phyloP scores from a whole-genome alignment of 2,329 filamentous ascomycete species.

The Colletotrichum kahawae region DNA sequence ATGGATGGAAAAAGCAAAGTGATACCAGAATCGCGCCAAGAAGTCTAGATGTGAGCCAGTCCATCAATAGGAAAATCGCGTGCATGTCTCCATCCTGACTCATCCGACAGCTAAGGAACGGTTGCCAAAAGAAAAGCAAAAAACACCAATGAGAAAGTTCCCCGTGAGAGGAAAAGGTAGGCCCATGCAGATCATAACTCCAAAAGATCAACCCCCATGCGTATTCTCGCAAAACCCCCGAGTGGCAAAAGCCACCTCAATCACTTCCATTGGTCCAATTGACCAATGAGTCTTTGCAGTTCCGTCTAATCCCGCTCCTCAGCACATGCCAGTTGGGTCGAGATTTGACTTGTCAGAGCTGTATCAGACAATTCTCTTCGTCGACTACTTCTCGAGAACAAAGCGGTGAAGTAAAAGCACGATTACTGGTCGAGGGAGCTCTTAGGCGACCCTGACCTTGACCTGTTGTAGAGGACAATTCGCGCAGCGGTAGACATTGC shows the following conservation, averaged over 20 bases:
- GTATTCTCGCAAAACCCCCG: neutral
- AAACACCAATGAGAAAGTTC: neutral
- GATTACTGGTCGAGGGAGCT: neutral
- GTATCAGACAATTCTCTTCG: neutral
- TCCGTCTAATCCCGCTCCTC: neutral
- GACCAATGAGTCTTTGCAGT: neutral
- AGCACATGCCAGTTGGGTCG: neutral
- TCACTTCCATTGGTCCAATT: neutral
- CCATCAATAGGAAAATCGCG: neutral
- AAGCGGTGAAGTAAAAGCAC: neutral
- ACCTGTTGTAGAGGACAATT: neutral
- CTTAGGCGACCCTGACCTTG: neutral
- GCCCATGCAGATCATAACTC: neutral
- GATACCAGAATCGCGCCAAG: neutral
- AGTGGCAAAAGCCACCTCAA: neutral
- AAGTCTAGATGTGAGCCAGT: neutral
- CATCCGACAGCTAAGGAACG: neutral
- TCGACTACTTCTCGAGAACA: neutral
- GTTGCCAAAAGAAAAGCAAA: neutral
- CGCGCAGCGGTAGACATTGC: neutral
- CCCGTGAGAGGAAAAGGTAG: neutral
- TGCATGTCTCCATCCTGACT: neutral
- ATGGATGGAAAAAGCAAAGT: neutral
- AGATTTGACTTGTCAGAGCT: neutral
- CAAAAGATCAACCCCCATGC: neutral